A percentile compares a stretch with the other conserved stretches of the same genome.
Evolutionary conservation across 2,329 filamentous ascomycete species (phyloP).

Genomic region (Sordariomycetes sp.): DNA sequence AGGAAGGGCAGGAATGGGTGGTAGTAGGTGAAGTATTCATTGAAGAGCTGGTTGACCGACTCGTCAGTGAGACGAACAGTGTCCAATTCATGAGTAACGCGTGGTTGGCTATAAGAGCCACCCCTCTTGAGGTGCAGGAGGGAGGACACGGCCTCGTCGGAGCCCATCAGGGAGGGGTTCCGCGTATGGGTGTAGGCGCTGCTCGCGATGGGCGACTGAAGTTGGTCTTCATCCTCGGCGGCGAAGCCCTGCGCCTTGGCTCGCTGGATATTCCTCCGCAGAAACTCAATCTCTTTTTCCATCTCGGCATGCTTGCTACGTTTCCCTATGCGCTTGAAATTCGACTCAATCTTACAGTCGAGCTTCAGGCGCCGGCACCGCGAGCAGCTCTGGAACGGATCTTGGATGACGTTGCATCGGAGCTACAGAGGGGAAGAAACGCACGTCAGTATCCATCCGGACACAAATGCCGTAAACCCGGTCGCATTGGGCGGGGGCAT

Average conservation of each 20-base stretch:
- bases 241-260: conserved; percentile 49
- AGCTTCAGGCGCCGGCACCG: conserved; percentile 72
- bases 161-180: conserved; percentile 55
- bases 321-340: conserved; percentile 79
- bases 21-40: conserved; percentile 65
- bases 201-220: conserved; percentile 11
- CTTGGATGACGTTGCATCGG: conserved; percentile 74
- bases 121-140: conserved; percentile 56
- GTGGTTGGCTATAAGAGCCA: conserved; percentile 48
- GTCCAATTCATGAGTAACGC: conserved; percentile 52
- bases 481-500: neutral
- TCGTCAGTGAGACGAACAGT: conserved; percentile 54
- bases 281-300: conserved; percentile 68
- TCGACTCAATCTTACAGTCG: conserved; percentile 76
- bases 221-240: conserved; percentile 42
- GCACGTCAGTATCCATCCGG: conserved; percentile 7
- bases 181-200: conserved; percentile 42
- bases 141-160: conserved; percentile 58
- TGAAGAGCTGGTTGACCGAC: conserved; percentile 54
- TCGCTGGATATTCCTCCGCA: conserved; percentile 49
- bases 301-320: conserved; percentile 76
- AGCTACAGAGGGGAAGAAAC: conserved; percentile 36
- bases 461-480: neutral
- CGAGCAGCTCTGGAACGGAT: conserved; percentile 67
- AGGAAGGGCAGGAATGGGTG: conserved; percentile 72